Evolutionary conservation across 768 basidiomycete genomes (phyloP).

Genomic region (Xerocomus brunneocitrinus): DNA sequence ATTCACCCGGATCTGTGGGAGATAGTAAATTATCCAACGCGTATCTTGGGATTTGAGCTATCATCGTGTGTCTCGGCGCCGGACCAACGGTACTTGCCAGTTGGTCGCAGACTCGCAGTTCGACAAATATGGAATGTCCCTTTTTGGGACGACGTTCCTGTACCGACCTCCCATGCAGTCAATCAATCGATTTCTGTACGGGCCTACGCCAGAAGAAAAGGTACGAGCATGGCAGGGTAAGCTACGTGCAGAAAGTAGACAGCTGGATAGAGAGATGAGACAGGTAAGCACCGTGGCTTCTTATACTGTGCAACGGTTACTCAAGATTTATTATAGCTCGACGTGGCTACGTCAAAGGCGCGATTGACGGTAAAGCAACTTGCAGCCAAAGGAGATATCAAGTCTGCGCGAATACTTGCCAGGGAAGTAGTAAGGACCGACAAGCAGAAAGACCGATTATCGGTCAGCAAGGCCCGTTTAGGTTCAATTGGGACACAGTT

Average conservation of each 20-base stretch:
- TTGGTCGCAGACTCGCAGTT: background rate
- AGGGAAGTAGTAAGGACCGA: slow-evolving; percentile 91
- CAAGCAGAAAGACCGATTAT: slow-evolving; percentile 90
- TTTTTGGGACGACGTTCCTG: slow-evolving; percentile 11
- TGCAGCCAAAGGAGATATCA: slow-evolving; percentile 86
- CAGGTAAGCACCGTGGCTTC: slow-evolving; percentile 57
- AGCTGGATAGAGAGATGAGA: slow-evolving; percentile 90
- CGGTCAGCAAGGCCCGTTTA: slow-evolving; percentile 88
- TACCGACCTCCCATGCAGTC: slow-evolving; percentile 55
- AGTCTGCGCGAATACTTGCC: slow-evolving; percentile 89
- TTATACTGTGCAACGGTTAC: slow-evolving; percentile 8
- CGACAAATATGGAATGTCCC: slow-evolving; percentile 12
- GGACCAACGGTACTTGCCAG: too few relatives aligned
- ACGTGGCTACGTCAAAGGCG: slow-evolving; percentile 76
- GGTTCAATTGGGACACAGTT: slow-evolving; percentile 89
- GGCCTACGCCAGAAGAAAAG: slow-evolving; percentile 92
- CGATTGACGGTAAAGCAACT: slow-evolving; percentile 79
- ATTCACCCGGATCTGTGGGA: background rate
- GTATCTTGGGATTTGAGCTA: background rate
- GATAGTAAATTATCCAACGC: background rate
- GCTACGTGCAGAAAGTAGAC: slow-evolving; percentile 75
- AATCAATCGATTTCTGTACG: slow-evolving; percentile 92
- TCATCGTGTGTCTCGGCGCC: too few relatives aligned
- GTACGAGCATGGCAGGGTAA: slow-evolving; percentile 89
- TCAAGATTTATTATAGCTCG: slow-evolving; percentile 51